Conservation (phyloP, 495 filamentous ascomycete genomes). For the Aspergillus egyptiacus region DNA sequence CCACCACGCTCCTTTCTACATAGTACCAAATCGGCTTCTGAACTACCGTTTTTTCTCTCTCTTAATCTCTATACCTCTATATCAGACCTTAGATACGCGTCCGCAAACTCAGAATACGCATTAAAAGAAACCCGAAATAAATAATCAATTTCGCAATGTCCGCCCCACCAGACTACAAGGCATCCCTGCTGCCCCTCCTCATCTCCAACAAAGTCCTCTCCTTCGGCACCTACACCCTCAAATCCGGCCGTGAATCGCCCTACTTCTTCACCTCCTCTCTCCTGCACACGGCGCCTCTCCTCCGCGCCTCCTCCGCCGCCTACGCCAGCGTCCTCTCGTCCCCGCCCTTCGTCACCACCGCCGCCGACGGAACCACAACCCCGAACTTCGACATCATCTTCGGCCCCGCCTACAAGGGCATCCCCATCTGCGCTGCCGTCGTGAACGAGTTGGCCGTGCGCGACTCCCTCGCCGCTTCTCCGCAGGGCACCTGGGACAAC, state of each 20-base stretch:
- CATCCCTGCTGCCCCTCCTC: slow-evolving; percentile 64
- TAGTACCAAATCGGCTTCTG: neutral
- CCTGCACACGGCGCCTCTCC: slow-evolving; percentile 70
- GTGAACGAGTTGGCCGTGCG: slow-evolving; percentile 62
- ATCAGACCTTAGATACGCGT: no score
- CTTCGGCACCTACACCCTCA: slow-evolving; percentile 85
- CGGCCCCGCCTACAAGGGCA: slow-evolving; percentile 94
- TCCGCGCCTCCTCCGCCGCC: slow-evolving; percentile 66
- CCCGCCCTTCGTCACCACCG: slow-evolving; percentile 37
- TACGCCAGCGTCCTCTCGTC: slow-evolving; percentile 68
- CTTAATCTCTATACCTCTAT: neutral
- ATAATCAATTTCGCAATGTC: slow-evolving; percentile 15
- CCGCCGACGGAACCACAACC: slow-evolving; percentile 18
- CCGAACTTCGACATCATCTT: slow-evolving; percentile 39
- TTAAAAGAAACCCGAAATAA: neutral
- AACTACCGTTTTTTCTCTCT: neutral
- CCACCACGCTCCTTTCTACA: neutral
- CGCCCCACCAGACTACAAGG: slow-evolving; percentile 49
- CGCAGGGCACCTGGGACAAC: slow-evolving; percentile 35
- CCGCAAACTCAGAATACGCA: no score
- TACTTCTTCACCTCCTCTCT: slow-evolving; percentile 97
- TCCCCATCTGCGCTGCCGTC: slow-evolving; percentile 72
- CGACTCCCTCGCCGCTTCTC: slow-evolving; percentile 37
- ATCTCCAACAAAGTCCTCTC: slow-evolving; percentile 69
- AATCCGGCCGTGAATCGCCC: slow-evolving; percentile 87